These are phyloP conservation scores for Pleurotus pulmonarius DNA, from an alignment of 768 basidiomycete species.

Conservation along the genomic window DNA sequence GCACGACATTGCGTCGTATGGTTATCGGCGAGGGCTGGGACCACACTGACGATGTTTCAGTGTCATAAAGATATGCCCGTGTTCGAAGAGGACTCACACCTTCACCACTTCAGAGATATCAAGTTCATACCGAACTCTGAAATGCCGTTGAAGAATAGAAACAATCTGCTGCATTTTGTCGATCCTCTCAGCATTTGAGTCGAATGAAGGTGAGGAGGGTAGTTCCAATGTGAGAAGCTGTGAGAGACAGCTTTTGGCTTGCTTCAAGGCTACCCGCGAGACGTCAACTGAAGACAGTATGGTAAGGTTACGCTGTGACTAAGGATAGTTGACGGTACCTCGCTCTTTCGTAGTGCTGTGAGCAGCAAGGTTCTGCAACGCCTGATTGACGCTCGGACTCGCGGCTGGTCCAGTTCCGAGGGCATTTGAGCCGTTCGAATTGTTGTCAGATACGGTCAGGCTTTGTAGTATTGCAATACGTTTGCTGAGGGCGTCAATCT, in stretches of 20 bases:
- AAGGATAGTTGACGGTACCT: conserved; percentile 23
- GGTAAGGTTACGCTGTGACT: neutral
- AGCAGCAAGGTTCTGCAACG: neutral
- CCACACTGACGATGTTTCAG: conserved; percentile 47
- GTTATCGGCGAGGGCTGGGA: conserved; percentile 74
- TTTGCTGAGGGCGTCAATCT: conserved; percentile 65
- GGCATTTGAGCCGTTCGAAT: conserved; percentile 1
- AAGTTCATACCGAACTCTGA: conserved; percentile 76
- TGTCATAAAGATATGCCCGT: neutral
- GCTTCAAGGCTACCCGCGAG: conserved; percentile 67
- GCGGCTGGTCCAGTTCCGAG: conserved; percentile 8
- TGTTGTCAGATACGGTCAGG: too few species aligned
- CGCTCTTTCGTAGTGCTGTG: conserved; percentile 18
- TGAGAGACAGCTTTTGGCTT: conserved; percentile 56
- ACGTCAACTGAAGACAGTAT: conserved; percentile 49
- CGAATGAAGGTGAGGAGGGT: conserved; percentile 27
- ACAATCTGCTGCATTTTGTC: conserved; percentile 66
- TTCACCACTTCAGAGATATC: conserved; percentile 66
- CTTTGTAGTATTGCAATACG: conserved; percentile 39
- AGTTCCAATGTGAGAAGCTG: conserved; percentile 44
- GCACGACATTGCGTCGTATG: conserved; percentile 73
- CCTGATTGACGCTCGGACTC: neutral
- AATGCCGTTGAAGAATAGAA: conserved; percentile 59
- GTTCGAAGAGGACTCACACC: conserved; percentile 47
- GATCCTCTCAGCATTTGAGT: conserved; percentile 44